Base-by-base conservation (phyloP, 345 rosid species). In the Arabidopsis arenosa region DNA sequence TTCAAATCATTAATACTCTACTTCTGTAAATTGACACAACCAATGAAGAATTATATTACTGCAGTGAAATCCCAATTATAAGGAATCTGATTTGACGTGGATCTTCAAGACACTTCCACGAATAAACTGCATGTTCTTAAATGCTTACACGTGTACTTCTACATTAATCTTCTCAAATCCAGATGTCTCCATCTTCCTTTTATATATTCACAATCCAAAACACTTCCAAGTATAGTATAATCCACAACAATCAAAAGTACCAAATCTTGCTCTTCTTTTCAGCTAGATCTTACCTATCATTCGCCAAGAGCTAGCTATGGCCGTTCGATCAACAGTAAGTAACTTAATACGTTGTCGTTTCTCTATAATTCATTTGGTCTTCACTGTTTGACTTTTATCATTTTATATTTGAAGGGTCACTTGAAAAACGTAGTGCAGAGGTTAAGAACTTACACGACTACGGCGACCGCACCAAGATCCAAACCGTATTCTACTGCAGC, bases 71-170 rank as follows among this genome's bases (percentile, higher is more conserved):
- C 39, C 56, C 23, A 73, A 55, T 35, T 6, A 39, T 1, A 35
- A 59, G 12, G 64, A 69, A 55, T 37, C 11, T 39, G 73, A 74
- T 70, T 41, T 26, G 68, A 83, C 82, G 78, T 84, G 90, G 72
- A 41, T 49, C 80, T 85, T 89, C 85, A 32, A 10, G 87, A 86
- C 80, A 40, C 68, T 80, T 84, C 91, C 66, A 83, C 41, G 58
- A 9, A 4, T 9, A 67, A 56, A 52, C 54, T 79, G 83, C 82
- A 70, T 65, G 56, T 23, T 53, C 28, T 26, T 10, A 2, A 0
- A 12, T 30, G 9, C 49, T 10, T 61, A 82, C 84, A 81, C 37
- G 71, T 84, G 81, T 80, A 72, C 21, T 55, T 41, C 65, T 17
- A 41, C 62, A 57, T 14, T 26, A 72, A 36, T 68, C 80, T 68